Base-by-base conservation (phyloP, 1,284 basidiomycete species). In the Golubevia pallescens region DNA sequence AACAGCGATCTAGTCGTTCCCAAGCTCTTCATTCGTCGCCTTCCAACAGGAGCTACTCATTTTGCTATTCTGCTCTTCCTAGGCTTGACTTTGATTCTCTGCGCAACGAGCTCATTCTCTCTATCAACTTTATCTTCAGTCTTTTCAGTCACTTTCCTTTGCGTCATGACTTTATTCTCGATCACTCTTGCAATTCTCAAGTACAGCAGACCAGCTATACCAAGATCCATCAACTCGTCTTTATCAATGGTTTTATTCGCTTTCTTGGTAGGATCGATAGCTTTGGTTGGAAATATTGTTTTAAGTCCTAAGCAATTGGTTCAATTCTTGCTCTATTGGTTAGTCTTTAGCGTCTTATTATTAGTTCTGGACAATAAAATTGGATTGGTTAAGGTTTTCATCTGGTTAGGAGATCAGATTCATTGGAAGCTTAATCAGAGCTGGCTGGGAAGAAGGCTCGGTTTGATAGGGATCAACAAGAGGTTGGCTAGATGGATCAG, bases 121-220 rank as follows among this genome's bases (percentile, higher is more conserved):
- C 42, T 53, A 58, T 73, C 68, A 8, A 73, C 71, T 20, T 71
- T 73, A 10, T 71, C 74, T 6, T 68, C 65, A 23, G 65, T 78
- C 32, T 78, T 78, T 60, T 71, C 69, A 58, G 68, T 77, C 24
- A 67, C 67, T 2, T 78, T 78, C 57, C 66, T 78, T 3, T 61
- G 57, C 60, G 71, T 78, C 62, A 69, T 77, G 67, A 68, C 70
- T 19, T 61, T 74, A 7, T 77, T 77, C 53, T 66, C 67, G n/a
- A 34, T 77, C 52, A 69, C 72, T 42, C 68, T 78, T 42, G 48
- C 68, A 8, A 20, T 72, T 54, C 62, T 74, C 62, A 62, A 70
- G 57, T 69, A 67, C 54, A 57, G 62, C 1, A 58, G 74, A 10
- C 73, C 70, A 1, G 59, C 65, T 14, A 55, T 75, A 48, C 70